These are phyloP conservation scores for Chloris gayana DNA, from an alignment of 176 grass and related monocot species.

Conservation along the genomic window DNA sequence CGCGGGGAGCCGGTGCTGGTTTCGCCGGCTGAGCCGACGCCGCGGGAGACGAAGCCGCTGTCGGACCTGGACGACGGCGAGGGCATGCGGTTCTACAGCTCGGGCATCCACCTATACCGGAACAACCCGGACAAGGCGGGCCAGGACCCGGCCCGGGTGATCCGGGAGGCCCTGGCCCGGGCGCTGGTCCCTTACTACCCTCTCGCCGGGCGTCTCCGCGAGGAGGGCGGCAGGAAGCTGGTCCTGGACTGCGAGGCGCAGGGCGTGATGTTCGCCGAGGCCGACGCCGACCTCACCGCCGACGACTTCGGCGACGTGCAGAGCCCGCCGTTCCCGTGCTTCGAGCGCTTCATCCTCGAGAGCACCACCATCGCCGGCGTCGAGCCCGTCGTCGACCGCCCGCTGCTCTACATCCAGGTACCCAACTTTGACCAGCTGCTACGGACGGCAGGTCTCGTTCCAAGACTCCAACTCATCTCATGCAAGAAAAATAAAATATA, in stretches of 20 bases:
- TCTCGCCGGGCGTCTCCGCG: constrained; percentile 61
- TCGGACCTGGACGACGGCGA: constrained; percentile 73
- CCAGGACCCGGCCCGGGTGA: constrained; percentile 42
- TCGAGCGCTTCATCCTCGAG: constrained; percentile 54
- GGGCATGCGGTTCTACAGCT: constrained; percentile 64
- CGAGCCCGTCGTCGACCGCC: constrained; percentile 50
- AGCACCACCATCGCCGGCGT: constrained; percentile 34
- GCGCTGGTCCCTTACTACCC: constrained; percentile 81
- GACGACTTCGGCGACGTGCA: constrained; percentile 59
- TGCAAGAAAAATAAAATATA: too few species aligned
- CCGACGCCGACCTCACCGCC: constrained; percentile 59
- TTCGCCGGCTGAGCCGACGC: constrained; percentile 39
- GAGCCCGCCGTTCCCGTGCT: constrained; percentile 63
- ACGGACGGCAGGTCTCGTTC: too few species aligned
- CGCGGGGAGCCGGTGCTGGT: constrained; percentile 54
- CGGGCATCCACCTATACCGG: constrained; percentile 53
- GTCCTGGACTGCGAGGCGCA: constrained; percentile 64
- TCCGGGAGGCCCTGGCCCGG: constrained; percentile 56
- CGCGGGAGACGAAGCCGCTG: constrained; percentile 54
- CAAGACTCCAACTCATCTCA: too few species aligned
- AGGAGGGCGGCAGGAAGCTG: constrained; percentile 49
- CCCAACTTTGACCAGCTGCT: too few species aligned
- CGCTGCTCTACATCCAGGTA: constrained; percentile 64
- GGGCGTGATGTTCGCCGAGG: constrained; percentile 69
- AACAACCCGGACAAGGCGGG: constrained; percentile 38